Base-by-base conservation (phyloP, 495 filamentous ascomycete species). In the Hypoxylon trugodes region DNA sequence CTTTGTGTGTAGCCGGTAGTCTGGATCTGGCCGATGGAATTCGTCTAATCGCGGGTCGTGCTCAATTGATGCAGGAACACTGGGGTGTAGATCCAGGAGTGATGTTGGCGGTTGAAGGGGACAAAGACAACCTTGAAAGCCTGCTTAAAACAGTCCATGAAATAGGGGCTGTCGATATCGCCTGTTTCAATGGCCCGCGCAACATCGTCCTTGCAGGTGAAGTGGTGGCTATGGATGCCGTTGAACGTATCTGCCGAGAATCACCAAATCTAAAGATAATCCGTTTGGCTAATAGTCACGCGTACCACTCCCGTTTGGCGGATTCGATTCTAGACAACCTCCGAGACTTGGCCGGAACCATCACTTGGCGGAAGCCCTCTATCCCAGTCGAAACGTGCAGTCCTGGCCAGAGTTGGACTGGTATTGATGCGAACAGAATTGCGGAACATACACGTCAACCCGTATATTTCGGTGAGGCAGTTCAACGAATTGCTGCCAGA, bases 41-140 rank as follows among this genome's bases (percentile, higher is more conserved):
- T 6, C 72, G 60, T 4, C 41, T 85, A 2, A 69, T 87, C 1
- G 59, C 72, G 4, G 72, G 66, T 0, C 76, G 84, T 10, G 80
- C 83, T 0, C 26, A 13, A 0, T 37, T 86, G 0, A 82, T 87
- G 46, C 54, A 70, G 4, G 67, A 74, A 0, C 26, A 62, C 1
- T 86, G 82, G 83, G 82, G 78, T 4, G 1, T 65, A 0, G 82
- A 86, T 4, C 48, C 51, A 3, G 84, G 84, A 0, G 51, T 73
- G 0, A 87, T 87, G 85, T 33, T 86, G 7, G 64, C 65, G n/a
- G 30, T 76, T 13, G 43, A 68, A 12, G 64, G 65, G 1, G 52
- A 55, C 25, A 16, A 30, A 8, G 55, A 62, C 21, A 10, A 46
- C 13, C 25, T 59, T 1, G n/a, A 25, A 12, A 21, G 12, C 8